These are phyloP conservation scores for Trypanosoma cruzi DNA, from an alignment of 208 protist genomes.

Conservation along the genomic window DNA sequence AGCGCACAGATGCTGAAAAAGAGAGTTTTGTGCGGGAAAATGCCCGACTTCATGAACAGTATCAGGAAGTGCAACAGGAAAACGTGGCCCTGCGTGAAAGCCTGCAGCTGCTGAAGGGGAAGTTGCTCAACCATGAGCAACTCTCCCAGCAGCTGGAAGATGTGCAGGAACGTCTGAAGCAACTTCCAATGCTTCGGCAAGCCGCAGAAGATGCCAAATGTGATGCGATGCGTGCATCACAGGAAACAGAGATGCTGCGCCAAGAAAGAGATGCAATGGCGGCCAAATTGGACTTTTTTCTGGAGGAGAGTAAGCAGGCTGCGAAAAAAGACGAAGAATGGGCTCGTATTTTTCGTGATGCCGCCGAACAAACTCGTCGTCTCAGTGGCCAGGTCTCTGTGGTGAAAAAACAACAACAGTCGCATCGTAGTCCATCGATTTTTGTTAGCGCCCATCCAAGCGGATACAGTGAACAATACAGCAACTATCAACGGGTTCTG, in stretches of 20 bases:
- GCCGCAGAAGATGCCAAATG: constrained; percentile 60
- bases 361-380: constrained; percentile 48
- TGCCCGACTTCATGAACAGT: constrained; percentile 63
- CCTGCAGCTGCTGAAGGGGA: constrained; percentile 34
- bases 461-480: constrained; percentile 20
- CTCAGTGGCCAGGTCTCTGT: constrained; percentile 48
- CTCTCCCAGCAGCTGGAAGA: constrained; percentile 62
- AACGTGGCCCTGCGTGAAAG: constrained; percentile 46
- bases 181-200: constrained; percentile 66
- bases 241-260: constrained; percentile 68
- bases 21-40: constrained; percentile 74
- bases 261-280: constrained; percentile 72
- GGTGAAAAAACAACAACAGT: constrained; percentile 27
- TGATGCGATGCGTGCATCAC: constrained; percentile 51
- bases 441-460: constrained; percentile 4
- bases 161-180: constrained; percentile 56
- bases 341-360: constrained; percentile 56
- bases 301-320: constrained; percentile 58
- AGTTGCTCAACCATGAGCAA: constrained; percentile 31
- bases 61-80: constrained; percentile 57
- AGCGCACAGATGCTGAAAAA: constrained; percentile 48
- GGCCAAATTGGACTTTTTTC: constrained; percentile 59
- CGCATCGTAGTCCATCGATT: neutral
- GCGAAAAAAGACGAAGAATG: constrained; percentile 56
- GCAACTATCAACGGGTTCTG: constrained; percentile 18